phyloP scores from a whole-genome alignment of 148 eudicot species.

The Spergularia marina region DNA sequence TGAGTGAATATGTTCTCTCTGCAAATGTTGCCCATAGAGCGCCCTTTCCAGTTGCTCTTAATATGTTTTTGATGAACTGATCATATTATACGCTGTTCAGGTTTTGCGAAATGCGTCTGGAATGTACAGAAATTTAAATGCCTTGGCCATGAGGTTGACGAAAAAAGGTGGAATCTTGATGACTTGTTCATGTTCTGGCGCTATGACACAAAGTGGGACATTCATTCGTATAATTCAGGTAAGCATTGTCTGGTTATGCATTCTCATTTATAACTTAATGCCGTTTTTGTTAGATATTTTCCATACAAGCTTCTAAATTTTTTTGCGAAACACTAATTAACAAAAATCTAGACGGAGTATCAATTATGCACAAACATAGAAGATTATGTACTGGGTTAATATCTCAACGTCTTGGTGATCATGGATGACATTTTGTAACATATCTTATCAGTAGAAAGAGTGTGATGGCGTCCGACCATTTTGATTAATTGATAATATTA shows the following conservation, averaged over 20 bases:
- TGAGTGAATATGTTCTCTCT: too few species aligned
- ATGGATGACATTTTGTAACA: too few species aligned
- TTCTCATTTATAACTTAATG: not conserved
- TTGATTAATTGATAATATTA: too few species aligned
- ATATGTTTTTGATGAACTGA: not conserved
- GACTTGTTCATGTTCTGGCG: slow-evolving; percentile 99
- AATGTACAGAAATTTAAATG: slow-evolving; percentile 83
- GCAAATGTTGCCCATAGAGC: too few species aligned
- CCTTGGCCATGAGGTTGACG: slow-evolving; percentile 78
- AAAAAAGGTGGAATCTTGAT: slow-evolving; percentile 73
- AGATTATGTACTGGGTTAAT: too few species aligned
- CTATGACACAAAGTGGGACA: slow-evolving; percentile 90
- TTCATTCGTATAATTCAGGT: slow-evolving; percentile 72
- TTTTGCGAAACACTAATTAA: not conserved
- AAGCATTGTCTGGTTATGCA: slow-evolving; percentile 22
- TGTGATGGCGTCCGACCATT: too few species aligned
- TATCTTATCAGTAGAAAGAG: too few species aligned
- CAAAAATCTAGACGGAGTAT: not conserved
- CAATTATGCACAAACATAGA: not conserved
- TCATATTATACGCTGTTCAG: slow-evolving; percentile 36
- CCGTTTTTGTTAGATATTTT: not conserved
- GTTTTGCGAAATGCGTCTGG: slow-evolving; percentile 76
- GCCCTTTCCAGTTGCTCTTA: not conserved
- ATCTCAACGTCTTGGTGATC: too few species aligned
- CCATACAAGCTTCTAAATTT: not conserved